phyloP scores from a whole-genome alignment of 2,329 filamentous ascomycete species.

The Leptographium lundbergii region DNA sequence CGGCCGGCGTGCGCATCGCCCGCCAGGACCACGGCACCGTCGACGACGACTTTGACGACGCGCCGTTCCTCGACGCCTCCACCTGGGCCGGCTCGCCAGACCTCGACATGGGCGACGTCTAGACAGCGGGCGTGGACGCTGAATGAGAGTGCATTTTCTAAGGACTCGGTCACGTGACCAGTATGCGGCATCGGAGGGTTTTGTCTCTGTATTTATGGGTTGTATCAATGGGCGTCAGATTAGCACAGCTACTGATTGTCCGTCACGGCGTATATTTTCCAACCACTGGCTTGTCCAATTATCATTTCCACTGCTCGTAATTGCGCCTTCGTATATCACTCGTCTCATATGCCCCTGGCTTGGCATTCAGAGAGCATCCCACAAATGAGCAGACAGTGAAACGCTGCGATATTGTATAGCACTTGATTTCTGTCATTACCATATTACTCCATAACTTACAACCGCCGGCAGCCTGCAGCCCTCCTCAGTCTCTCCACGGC shows the following conservation, averaged over 20 bases:
- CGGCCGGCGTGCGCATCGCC: conserved; percentile 9
- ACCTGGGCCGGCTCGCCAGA: conserved; percentile 18
- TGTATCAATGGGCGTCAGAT: no score
- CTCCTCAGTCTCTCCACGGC: background rate
- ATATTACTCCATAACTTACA: background rate
- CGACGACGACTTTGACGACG: conserved; percentile 58
- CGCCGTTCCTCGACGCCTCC: conserved; percentile 45
- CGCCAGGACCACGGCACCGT: conserved; percentile 35
- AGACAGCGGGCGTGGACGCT: background rate
- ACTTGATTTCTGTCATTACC: background rate
- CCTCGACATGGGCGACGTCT: conserved; percentile 28
- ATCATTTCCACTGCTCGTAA: background rate
- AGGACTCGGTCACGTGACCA: background rate
- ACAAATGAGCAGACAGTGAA: background rate
- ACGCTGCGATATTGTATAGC: background rate
- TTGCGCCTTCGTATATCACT: no score
- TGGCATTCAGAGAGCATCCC: no score
- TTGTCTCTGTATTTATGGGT: no score
- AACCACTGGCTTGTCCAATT: background rate
- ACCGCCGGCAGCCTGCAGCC: background rate
- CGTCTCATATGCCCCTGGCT: no score
- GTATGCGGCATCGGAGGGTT: background rate
- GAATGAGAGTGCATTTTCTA: background rate
- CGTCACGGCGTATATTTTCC: no score
- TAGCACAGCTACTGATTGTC: background rate